Evolutionary conservation across 345 rosid genomes (phyloP), one percentile per base, ranked within the genome.

Genomic region (Erodium maritimum): DNA sequence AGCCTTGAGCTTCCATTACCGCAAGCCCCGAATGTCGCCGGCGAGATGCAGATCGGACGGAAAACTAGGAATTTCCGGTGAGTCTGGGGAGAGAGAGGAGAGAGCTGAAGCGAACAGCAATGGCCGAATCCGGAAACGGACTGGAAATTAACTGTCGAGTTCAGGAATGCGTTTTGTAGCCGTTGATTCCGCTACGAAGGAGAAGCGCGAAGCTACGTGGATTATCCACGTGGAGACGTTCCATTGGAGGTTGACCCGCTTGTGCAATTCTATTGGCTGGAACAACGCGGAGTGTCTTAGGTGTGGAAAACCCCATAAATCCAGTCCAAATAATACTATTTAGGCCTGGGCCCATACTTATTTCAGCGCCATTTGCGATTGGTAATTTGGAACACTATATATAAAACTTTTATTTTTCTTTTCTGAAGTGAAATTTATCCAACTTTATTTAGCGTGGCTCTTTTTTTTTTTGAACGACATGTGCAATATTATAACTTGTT

Each of bases 1-100:
- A 59, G 21, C 86, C 87, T 25, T 82, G 91, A 67, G 75, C 80
- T 73, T 86, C 86, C 94, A 86, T 42, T 71, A 33, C 22, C 61
- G 65, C 64, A 70, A 20, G 67, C 61, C 50, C 63, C 54, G 46
- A n/a, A 22, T 18, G 24, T n/a, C 52, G 21, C 23, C 59, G 51
- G 18, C 21, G 5, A 18, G 14, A 70, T 21, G 33, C 19, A 19
- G 61, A 60, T 25, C 58, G 34, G 34, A 29, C 34, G 34, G 46
- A 37, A 25, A 25, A 25, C 7, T 7, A 7, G 7, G 46, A 37
- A 37, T 11, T 37, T 42, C 48, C 17, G 48, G 37, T 29, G 37
- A 29, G 37, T 11, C 9, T n/a, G n/a, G n/a, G n/a, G n/a, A n/a
- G n/a, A n/a, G n/a, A n/a, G n/a, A n/a, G n/a, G n/a, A n/a, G n/a